A percentile compares a stretch with the other conserved stretches of the same genome.
phyloP scores from a whole-genome alignment of 75 land plant genomes.

The Gnetum montanum region DNA sequence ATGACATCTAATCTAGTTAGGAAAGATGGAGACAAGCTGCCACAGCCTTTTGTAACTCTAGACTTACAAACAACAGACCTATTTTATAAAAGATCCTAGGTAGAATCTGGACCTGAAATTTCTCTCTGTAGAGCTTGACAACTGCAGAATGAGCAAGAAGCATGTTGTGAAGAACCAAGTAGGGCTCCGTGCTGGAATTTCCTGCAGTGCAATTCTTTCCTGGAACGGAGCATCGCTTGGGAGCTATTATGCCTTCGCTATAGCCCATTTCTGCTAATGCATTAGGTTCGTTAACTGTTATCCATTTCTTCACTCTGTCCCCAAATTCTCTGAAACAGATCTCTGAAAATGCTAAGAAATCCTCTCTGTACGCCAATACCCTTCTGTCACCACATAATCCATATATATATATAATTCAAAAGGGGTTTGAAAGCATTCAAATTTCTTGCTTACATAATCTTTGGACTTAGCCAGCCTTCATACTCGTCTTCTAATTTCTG shows the following conservation, averaged over 20 bases:
- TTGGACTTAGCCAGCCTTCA: no score
- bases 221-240: not conserved
- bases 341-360: not conserved
- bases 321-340: conserved; percentile 2
- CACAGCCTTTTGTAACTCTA: no score
- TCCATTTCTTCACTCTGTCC: not conserved
- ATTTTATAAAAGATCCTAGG: no score
- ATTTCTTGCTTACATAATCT: no score
- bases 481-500: no score
- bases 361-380: not conserved
- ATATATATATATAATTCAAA: no score
- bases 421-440: no score
- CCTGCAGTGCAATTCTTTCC: conserved; percentile 23
- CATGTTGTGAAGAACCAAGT: conserved; percentile 35
- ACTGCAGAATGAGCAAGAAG: conserved; percentile 43
- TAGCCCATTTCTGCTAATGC: not conserved
- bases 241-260: not conserved
- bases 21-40: no score
- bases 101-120: conserved; percentile 39
- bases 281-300: not conserved
- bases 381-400: no score
- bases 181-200: conserved; percentile 44
- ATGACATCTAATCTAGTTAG: no score
- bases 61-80: no score
- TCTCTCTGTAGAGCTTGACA: conserved; percentile 28